Evolutionary conservation across 305 asterid genomes (phyloP).

Genomic region (Coffea humblotiana): DNA sequence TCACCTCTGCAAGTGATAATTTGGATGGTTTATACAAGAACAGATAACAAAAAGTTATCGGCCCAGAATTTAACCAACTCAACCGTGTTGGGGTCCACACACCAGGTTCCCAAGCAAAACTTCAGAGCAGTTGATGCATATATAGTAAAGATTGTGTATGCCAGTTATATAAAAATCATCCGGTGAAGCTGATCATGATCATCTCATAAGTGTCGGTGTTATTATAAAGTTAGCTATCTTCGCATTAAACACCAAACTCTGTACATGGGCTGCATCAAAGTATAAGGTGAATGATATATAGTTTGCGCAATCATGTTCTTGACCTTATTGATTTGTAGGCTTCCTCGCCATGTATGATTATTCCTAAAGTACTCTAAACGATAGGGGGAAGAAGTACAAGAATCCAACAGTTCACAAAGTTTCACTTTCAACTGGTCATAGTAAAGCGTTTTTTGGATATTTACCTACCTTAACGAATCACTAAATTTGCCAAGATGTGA

Average conservation of each 20-base stretch:
- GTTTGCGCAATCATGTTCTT: constrained; percentile 24
- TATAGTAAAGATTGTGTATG: not conserved
- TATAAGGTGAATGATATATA: not conserved
- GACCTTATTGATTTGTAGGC: constrained; percentile 28
- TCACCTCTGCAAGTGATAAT: not conserved
- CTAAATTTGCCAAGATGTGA: not conserved
- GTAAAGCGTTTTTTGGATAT: constrained; percentile 21
- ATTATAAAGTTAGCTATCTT: not conserved
- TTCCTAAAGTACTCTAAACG: not conserved
- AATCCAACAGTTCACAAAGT: not conserved
- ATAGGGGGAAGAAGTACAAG: not conserved
- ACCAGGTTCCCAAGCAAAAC: not conserved
- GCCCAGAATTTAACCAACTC: constrained; percentile 5
- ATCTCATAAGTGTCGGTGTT: constrained; percentile 11
- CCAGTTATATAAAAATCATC: not conserved
- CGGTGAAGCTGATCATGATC: not conserved
- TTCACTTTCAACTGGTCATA: constrained; percentile 18
- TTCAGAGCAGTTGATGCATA: not conserved
- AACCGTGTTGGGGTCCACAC: not conserved
- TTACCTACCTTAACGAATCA: not conserved
- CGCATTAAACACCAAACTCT: not conserved
- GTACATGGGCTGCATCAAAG: constrained; percentile 5
- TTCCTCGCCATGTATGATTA: not conserved
- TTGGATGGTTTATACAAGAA: not conserved
- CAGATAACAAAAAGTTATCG: not conserved